Evolutionary conservation across 495 filamentous ascomycete genomes (phyloP).

Genomic region (Hapsidospora chrysogenum): DNA sequence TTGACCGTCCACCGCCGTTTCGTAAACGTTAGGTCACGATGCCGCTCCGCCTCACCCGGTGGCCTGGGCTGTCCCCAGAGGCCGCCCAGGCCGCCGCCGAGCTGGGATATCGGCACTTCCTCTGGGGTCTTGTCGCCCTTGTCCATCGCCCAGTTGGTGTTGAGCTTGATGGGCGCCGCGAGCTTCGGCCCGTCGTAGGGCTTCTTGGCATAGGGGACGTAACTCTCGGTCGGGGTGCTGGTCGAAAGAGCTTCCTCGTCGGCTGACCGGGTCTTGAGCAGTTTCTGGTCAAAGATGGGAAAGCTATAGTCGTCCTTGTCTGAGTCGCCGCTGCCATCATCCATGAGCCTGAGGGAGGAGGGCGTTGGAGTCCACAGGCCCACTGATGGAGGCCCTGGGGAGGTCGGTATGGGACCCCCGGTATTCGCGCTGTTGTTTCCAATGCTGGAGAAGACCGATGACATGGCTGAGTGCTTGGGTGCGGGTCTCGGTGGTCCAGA

Average conservation of each 20-base stretch:
- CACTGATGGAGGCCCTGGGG: constrained; percentile 7
- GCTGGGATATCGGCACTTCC: constrained; percentile 5
- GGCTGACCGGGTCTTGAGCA: not conserved
- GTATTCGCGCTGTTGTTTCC: not conserved
- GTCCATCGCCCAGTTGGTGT: not conserved
- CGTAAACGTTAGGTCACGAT: constrained; percentile 16
- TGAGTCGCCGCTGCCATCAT: constrained; percentile 6
- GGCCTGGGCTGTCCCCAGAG: constrained; percentile 20
- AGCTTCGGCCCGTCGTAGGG: not conserved
- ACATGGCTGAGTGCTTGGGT: not conserved
- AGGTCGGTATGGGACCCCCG: constrained; percentile 1
- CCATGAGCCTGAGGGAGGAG: constrained; percentile 19
- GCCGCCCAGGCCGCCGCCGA: constrained; percentile 16
- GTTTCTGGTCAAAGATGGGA: constrained; percentile 23
- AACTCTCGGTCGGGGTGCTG: no score
- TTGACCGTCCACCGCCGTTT: constrained; percentile 31
- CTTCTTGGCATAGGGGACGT: not conserved
- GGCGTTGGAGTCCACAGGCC: constrained; percentile 12
- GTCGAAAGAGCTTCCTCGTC: no score
- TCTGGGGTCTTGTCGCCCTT: not conserved
- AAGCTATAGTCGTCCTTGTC: constrained; percentile 25
- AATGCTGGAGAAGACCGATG: not conserved
- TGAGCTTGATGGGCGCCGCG: constrained; percentile 1
- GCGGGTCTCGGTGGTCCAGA: constrained; percentile 6
- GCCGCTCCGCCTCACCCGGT: constrained; percentile 17